A percentile compares a stretch with the other conserved stretches of the same genome.
Conservation (phyloP, 768 basidiomycete species). For the Mycena belliarum region DNA sequence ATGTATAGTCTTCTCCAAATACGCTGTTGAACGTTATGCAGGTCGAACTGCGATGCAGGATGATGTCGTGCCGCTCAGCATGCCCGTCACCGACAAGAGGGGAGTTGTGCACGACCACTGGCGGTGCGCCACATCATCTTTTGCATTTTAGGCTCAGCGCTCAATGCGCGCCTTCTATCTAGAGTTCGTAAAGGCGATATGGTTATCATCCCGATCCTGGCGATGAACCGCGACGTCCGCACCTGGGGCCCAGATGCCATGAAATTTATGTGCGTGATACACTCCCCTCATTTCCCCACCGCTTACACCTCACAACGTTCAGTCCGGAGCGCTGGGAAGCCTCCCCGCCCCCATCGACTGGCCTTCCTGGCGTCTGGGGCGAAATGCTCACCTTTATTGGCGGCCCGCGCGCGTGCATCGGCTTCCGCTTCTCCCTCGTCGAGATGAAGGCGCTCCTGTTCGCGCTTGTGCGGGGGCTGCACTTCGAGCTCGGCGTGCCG, state of each 20-base stretch:
- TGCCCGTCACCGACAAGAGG: constrained; percentile 31
- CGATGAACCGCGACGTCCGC: constrained; percentile 36
- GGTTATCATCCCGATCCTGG: constrained; percentile 12
- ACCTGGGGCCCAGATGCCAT: constrained; percentile 47
- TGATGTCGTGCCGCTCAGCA: constrained; percentile 35
- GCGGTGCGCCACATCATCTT: background rate
- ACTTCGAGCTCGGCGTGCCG: background rate
- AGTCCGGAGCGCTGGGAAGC: constrained; percentile 49
- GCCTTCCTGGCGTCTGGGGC: constrained; percentile 42
- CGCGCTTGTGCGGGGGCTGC: background rate
- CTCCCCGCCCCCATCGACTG: constrained; percentile 25
- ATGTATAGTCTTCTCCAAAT: too few species aligned
- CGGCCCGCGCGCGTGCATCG: constrained; percentile 46
- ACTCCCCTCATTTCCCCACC: background rate
- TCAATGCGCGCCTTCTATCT: background rate
- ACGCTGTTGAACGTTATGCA: background rate
- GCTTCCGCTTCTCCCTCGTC: constrained; percentile 23
- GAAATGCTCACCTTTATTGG: constrained; percentile 42
- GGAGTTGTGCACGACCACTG: constrained; percentile 30
- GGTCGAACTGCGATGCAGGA: constrained; percentile 32
- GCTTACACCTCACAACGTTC: background rate
- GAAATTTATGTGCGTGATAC: constrained; percentile 38
- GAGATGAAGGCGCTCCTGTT: background rate
- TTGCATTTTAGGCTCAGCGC: background rate
- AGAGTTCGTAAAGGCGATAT: constrained; percentile 3